Evolutionary conservation across 306 rosid species (phyloP), one percentile per base, ranked within the genome.

Genomic region (Dalbergia cochinchinensis): DNA sequence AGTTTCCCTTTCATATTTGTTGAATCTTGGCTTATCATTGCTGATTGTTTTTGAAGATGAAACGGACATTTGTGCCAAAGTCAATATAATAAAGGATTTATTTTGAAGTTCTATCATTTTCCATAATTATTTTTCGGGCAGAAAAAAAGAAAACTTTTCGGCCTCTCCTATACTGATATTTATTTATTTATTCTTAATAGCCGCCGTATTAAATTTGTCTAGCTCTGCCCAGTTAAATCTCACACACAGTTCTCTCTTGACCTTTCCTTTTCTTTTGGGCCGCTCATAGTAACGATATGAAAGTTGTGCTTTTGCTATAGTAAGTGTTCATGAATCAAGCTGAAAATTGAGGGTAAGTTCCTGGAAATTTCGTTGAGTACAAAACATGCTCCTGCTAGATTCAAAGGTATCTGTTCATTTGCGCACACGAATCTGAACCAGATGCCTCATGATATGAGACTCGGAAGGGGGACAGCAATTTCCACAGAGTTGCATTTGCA

Each of bases 401-500:
- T 73, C 18, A 47, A 73, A 68, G 75, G 47, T 54, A 4, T 39
- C 3, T n/a, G 15, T 67, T 85, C 75, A 44, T 78, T 72, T 55
- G 64, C 33, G 61, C 22, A 41, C 1, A 31, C 11, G 71, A 68
- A 80, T 71, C 15, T 33, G 81, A 69, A 78, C 77, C 80, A 1
- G 68, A 72, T 80, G 18, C 84, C 71, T 69, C 71, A 65, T 33
- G 37, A 34, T 59, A 34, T 59, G 67, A 31, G 5, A 37, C 51
- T 1, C 10, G 11, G 39, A 58, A 64, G 19, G 51, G 45, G 22
- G 18, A 3, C 9, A 8, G 53, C 77, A 86, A 26, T 69, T 82
- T 78, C 85, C 76, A 1, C 4, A 37, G 63, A 71, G 64, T 70
- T 76, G 22, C 85, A 77, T 55, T 53, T 15, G 3, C 74, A 70